Base-by-base conservation (phyloP, 352 stramenopile genomes). In the Globisporangium spiculum region DNA sequence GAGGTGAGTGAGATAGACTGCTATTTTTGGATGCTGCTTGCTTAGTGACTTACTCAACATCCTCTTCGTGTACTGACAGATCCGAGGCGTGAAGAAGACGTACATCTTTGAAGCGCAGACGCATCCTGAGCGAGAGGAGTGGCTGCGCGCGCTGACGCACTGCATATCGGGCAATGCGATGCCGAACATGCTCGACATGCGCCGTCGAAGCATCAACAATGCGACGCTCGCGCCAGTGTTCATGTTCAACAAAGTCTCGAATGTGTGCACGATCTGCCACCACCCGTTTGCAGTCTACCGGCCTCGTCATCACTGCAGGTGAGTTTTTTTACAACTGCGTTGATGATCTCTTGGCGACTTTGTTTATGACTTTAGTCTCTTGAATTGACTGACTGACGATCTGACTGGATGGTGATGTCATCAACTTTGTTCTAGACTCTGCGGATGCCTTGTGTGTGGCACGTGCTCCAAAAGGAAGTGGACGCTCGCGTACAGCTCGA, bases 181-280 rank as follows among this genome's bases (percentile, higher is more conserved):
- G 54, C 61, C 76, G 0, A 73, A 75, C 44, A 75, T 78, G 53
- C 50, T 81, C 4, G 84, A 87, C 56, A 74, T 94, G 73, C 80
- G 83, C 8, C 84, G 88, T 27, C 75, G 79, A 3, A 90, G 83
- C 54, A 74, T 96, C 69, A 91, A 89, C 68, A 84, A 80, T 68
- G 79, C 88, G 61, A 86, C 80, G 44, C 75, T 92, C 54, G 88
- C 88, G 20, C 86, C 88, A n/a, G 90, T 96, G 72, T 90, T 93
- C 68, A 91, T 95, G 78, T 95, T 93, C 60, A 81, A 93, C 78
- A 92, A 92, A 69, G 76, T 92, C 60, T 94, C 87, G 48, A 93
- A 90, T 65, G 85, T 92, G 18, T 96, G 88, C 72, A 94, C 85
- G 60, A 90, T 94, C 55, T 96, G 88, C 69, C 81, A 76, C 48